Base-by-base conservation (phyloP, 805 yeast species). In the Tetrapisispora arboricola region DNA sequence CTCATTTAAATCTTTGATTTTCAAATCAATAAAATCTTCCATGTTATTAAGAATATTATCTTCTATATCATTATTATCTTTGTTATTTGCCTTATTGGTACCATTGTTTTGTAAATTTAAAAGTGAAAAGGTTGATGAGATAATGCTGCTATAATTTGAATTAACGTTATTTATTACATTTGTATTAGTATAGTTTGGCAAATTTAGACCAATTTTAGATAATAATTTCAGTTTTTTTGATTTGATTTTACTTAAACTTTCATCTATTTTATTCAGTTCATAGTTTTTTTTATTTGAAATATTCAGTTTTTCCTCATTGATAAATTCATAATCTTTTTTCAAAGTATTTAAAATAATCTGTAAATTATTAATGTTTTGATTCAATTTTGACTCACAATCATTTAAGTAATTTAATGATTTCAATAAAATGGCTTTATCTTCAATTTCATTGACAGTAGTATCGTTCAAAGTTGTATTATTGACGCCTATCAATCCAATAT, bases 401-500 rank as follows among this genome's bases (percentile, higher is more conserved):
- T 45, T 20, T 28, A 54, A 37, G 24, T 47, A 28, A 24, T 32
- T 27, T 20, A 54, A 36, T 27, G 48, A 45, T 38, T 40, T 29
- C 29, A 36, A 29, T 15, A 36, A 2, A 21, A 16, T 29, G 6
- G 29, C 34, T 19, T 29, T 28, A 22, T 36, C 33, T 20, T 36
- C 29, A 10, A 25, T 15, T 15, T 34, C 39, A 30, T 29, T 22
- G 1, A 30, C 32, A 24, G 3, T 18, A 26, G 7, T 18, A 20
- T 26, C 18, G 18, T 27, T 27, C 32, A 55, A 38, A 2, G 55
- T 40, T 3, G 60, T 54, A 33, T 54, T 49, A 2, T 38, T 31
- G 4, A 49, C 46, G 1, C 61, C 61, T 6, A 56, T 51, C 17
- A 51, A 22, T 27, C 50, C 55, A 32, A 57, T 49, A 39, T 58